Percentiles rank a stretch among this genome's conserved stretches.
Evolutionary conservation across 352 stramenopile species (phyloP).

Genomic region (Pythium coloratum): DNA sequence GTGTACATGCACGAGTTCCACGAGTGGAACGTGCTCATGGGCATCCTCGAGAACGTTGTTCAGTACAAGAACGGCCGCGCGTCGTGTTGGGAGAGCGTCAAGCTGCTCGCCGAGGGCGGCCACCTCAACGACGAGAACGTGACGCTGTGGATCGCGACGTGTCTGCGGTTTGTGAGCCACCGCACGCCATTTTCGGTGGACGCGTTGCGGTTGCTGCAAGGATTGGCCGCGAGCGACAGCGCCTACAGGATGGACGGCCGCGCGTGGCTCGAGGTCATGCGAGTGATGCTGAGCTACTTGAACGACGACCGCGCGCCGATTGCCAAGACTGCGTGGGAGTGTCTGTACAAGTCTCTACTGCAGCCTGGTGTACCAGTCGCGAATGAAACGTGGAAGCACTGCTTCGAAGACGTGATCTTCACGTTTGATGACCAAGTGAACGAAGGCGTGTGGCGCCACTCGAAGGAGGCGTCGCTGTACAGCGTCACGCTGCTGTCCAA

Average conservation of each 20-base stretch:
- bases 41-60: conserved; percentile 74
- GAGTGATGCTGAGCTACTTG: conserved; percentile 82
- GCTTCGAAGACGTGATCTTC: conserved; percentile 88
- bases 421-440: conserved; percentile 84
- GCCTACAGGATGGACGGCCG: conserved; percentile 71
- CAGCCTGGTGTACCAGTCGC: conserved; percentile 66
- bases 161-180: conserved; percentile 74
- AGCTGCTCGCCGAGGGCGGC: conserved; percentile 64
- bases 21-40: conserved; percentile 74
- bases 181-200: conserved; percentile 77
- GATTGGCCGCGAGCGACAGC: conserved; percentile 70
- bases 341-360: conserved; percentile 79
- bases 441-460: conserved; percentile 48
- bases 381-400: conserved; percentile 78
- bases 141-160: conserved; percentile 80
- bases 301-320: conserved; percentile 76
- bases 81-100: conserved; percentile 77
- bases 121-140: conserved; percentile 81
- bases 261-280: conserved; percentile 85
- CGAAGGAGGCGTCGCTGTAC: conserved; percentile 72
- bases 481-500: conserved; percentile 86
- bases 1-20: conserved; percentile 88
- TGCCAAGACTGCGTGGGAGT: conserved; percentile 83
- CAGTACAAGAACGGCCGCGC: conserved; percentile 75
- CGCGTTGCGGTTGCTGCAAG: conserved; percentile 71